These are phyloP conservation scores for Globisporangium cylindrosporum DNA, from an alignment of 352 stramenopile species.

Conservation along the genomic window DNA sequence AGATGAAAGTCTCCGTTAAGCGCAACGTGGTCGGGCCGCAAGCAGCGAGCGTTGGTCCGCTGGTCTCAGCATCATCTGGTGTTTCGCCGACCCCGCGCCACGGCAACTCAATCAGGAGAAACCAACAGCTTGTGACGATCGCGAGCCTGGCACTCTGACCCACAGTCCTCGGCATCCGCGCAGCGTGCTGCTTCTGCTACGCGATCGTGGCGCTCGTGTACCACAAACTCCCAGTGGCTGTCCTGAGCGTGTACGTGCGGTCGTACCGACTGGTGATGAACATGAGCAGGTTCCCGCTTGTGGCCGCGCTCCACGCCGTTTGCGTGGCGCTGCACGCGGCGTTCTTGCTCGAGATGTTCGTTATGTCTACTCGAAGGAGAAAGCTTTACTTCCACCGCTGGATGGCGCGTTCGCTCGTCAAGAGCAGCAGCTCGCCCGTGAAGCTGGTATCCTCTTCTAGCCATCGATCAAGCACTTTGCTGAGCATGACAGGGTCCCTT, in stretches of 20 bases:
- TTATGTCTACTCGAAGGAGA: background rate
- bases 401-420: background rate
- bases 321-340: background rate
- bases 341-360: slow-evolving; percentile 7
- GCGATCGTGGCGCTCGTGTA: slow-evolving; percentile 2
- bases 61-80: background rate
- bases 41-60: background rate
- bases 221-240: slow-evolving; percentile 1
- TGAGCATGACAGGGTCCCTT: background rate
- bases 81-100: too few species aligned
- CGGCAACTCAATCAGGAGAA: background rate
- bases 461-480: too few species aligned
- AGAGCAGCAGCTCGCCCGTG: background rate
- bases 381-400: slow-evolving; percentile 3
- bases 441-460: too few species aligned
- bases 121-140: background rate
- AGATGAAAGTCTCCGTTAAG: background rate
- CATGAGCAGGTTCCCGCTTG: background rate
- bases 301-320: background rate
- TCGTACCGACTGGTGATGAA: background rate
- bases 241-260: background rate
- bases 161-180: background rate
- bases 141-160: background rate
- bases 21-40: background rate
- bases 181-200: background rate